phyloP scores from a whole-genome alignment of 768 basidiomycete species.

The Hygrocybe coccinea region DNA sequence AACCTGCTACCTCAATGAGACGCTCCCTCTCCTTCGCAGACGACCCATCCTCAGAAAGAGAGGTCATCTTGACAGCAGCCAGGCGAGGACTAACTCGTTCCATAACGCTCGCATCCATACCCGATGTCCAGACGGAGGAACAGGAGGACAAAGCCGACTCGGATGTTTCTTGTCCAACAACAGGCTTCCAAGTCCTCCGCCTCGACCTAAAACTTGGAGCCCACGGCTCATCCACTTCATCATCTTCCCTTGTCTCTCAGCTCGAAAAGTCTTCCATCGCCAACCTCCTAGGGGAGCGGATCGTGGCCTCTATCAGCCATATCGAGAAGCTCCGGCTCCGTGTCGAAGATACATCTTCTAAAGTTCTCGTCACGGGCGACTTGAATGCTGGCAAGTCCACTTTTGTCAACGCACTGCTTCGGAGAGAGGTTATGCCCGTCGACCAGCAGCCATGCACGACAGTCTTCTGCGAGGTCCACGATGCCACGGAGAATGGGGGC shows the following conservation, averaged over 20 bases:
- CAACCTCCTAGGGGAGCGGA: conserved; percentile 82
- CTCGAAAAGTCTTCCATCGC: conserved; percentile 92
- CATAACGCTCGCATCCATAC: conserved; percentile 51
- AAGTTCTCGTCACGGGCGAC: conserved; percentile 96
- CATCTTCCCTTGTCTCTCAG: conserved; percentile 76
- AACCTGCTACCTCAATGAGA: conserved; percentile 31
- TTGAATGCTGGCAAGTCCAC: conserved; percentile 98
- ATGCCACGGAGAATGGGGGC: conserved; percentile 74
- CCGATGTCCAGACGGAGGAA: conserved; percentile 35
- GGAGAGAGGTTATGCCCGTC: conserved; percentile 89
- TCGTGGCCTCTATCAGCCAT: conserved; percentile 68
- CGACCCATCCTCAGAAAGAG: conserved; percentile 62
- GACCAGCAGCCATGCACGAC: conserved; percentile 99
- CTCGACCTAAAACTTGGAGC: conserved; percentile 90
- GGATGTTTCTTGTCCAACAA: conserved; percentile 33
- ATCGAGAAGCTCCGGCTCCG: conserved; percentile 81
- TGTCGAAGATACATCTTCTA: conserved; percentile 86
- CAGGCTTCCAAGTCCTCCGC: conserved; percentile 82
- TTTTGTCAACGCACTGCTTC: conserved; percentile 91
- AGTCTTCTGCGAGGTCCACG: conserved; percentile 94
- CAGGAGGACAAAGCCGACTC: conserved; percentile 27
- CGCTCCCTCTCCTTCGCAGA: conserved; percentile 83
- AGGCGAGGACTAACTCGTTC: conserved; percentile 51
- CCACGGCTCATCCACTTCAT: conserved; percentile 57
- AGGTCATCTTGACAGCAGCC: conserved; percentile 55